These are phyloP conservation scores for Gynochthodes officinalis DNA, from an alignment of 257 asterid genomes.

Conservation along the genomic window DNA sequence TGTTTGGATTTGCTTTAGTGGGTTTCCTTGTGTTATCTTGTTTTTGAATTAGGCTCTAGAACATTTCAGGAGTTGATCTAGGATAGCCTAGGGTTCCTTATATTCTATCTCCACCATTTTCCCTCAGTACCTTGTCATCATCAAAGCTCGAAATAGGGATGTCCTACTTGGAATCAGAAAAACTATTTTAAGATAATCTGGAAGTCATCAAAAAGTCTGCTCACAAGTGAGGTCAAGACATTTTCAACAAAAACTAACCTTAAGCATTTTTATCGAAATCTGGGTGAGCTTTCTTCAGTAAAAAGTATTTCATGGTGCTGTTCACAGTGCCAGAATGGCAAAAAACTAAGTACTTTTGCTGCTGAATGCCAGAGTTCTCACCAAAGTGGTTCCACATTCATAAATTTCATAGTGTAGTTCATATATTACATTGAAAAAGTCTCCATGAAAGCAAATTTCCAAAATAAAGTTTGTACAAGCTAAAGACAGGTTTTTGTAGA, in stretches of 20 bases:
- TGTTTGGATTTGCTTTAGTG: neutral
- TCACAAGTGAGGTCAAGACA: neutral
- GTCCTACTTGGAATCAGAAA: neutral
- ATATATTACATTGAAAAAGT: neutral
- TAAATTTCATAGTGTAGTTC: neutral
- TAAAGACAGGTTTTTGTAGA: neutral
- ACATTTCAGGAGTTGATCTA: neutral
- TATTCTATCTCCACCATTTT: too few relatives aligned
- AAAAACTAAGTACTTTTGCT: neutral
- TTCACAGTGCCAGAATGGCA: neutral
- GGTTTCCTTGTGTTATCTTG: neutral
- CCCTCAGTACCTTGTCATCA: neutral
- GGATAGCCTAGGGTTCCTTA: too few relatives aligned
- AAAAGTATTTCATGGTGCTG: neutral
- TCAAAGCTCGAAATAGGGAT: neutral
- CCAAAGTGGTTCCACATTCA: neutral
- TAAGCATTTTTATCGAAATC: neutral
- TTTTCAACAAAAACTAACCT: neutral
- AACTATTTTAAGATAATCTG: neutral
- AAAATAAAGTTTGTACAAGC: neutral
- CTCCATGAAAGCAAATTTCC: neutral
- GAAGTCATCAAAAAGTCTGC: neutral
- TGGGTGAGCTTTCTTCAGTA: neutral
- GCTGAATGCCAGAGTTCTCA: neutral
- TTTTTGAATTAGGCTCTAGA: neutral